Evolutionary conservation across 148 eudicot genomes (phyloP).

Genomic region (Agrostemma githago): DNA sequence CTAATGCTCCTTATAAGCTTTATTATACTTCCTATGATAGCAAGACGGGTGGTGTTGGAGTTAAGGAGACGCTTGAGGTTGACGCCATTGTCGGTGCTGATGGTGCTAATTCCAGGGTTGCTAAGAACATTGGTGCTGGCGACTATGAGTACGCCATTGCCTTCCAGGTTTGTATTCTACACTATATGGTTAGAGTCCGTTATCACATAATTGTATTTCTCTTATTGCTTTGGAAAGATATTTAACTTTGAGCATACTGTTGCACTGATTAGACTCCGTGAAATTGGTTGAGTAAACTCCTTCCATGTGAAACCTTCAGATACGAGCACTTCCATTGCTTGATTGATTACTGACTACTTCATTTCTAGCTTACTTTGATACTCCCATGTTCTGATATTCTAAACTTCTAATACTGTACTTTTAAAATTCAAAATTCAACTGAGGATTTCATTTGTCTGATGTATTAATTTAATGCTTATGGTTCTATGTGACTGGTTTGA

Average conservation of each 20-base stretch:
- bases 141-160: slow-evolving; percentile 99
- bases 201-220: no score
- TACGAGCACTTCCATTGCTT: no score
- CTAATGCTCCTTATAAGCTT: slow-evolving; percentile 50
- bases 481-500: not conserved
- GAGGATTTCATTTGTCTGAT: not conserved
- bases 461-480: not conserved
- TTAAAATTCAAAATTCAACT: not conserved
- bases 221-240: no score
- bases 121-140: slow-evolving; percentile 78
- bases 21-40: slow-evolving; percentile 72
- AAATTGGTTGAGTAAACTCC: no score
- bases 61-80: slow-evolving; percentile 55
- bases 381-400: not conserved
- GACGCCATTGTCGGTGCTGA: slow-evolving; percentile 96
- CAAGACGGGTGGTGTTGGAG: slow-evolving; percentile 66
- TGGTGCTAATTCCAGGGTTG: slow-evolving; percentile 93
- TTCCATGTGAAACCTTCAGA: no score
- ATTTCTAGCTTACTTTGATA: not conserved
- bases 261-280: no score
- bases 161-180: slow-evolving; percentile 44
- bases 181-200: no score
- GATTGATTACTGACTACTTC: no score
- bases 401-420: not conserved
- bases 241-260: no score